phyloP scores from a whole-genome alignment of 352 stramenopile species.

The Bremia lactucae region DNA sequence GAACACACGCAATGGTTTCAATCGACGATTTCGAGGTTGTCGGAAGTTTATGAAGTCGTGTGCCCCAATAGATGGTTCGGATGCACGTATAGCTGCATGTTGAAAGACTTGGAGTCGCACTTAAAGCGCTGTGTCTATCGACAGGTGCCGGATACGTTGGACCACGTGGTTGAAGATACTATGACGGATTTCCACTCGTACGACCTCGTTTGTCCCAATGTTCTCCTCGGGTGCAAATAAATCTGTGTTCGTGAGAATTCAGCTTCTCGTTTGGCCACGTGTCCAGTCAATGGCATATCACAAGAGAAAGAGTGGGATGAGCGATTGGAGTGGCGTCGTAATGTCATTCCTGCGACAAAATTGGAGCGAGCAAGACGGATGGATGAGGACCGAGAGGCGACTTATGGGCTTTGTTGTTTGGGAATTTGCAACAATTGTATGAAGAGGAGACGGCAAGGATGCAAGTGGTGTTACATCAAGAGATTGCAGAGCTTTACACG shows the following conservation, averaged over 20 bases:
- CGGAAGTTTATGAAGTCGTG: conserved; percentile 76
- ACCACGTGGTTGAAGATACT: conserved; percentile 46
- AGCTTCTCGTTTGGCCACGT: conserved; percentile 47
- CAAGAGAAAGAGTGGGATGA: conserved; percentile 73
- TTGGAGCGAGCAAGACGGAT: conserved; percentile 61
- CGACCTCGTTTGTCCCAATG: conserved; percentile 77
- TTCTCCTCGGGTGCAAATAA: conserved; percentile 63
- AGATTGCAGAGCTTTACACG: conserved; percentile 53
- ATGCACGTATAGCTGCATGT: conserved; percentile 80
- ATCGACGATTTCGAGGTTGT: conserved; percentile 66
- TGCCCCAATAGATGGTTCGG: conserved; percentile 82
- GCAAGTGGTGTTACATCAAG: conserved; percentile 68
- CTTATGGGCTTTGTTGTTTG: conserved; percentile 42
- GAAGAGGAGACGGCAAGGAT: conserved; percentile 71
- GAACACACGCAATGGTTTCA: conserved; percentile 86
- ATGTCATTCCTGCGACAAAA: conserved; percentile 64
- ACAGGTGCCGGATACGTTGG: conserved; percentile 64
- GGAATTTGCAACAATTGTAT: conserved; percentile 64
- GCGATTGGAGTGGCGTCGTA: conserved; percentile 46
- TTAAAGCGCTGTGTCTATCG: conserved; percentile 56
- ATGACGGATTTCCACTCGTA: conserved; percentile 69
- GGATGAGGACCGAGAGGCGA: conserved; percentile 30
- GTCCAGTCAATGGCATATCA: conserved; percentile 57
- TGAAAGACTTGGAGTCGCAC: conserved; percentile 68
- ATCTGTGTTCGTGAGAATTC: conserved; percentile 68